A percentile compares a stretch with the other conserved stretches of the same genome.
phyloP scores from a whole-genome alignment of 768 basidiomycete genomes.

The Dioszegia aurantiaca region DNA sequence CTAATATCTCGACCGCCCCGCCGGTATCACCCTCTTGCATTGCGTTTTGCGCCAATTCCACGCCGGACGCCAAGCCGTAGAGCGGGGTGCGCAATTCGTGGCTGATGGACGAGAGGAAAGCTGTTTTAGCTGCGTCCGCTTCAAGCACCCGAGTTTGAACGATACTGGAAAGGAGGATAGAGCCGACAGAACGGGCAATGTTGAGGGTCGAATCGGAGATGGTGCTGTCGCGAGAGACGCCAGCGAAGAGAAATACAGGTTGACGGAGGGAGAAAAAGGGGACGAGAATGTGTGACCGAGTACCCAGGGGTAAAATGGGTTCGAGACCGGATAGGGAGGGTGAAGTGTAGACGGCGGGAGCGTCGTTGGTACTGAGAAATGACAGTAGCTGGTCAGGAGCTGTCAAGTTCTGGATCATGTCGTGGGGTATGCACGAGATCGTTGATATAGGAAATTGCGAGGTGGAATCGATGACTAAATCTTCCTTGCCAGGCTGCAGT shows the following conservation, averaged over 20 bases:
- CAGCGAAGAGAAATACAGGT: slow-evolving; percentile 28
- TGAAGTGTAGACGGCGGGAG: slow-evolving; percentile 6
- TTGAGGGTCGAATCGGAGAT: slow-evolving; percentile 18
- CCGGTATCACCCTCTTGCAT: slow-evolving; percentile 8
- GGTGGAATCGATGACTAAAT: background rate
- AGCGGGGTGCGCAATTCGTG: slow-evolving; percentile 47
- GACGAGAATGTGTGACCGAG: slow-evolving; percentile 20
- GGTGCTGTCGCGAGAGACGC: slow-evolving; percentile 9
- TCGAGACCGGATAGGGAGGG: slow-evolving; percentile 33
- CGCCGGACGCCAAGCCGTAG: slow-evolving; percentile 36
- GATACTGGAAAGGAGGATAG: slow-evolving; percentile 27
- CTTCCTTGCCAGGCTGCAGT: background rate
- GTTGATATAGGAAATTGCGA: background rate
- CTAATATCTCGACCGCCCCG: slow-evolving; percentile 11
- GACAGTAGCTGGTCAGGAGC: background rate
- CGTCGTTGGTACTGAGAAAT: background rate
- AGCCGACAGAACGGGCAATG: slow-evolving; percentile 29
- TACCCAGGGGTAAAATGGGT: slow-evolving; percentile 18
- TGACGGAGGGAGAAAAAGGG: slow-evolving; percentile 26
- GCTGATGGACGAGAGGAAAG: slow-evolving; percentile 41
- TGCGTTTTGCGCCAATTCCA: slow-evolving; percentile 24
- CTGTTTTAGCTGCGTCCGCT: slow-evolving; percentile 38
- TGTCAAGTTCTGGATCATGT: background rate
- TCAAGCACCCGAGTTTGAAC: slow-evolving; percentile 28
- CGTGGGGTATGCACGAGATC: background rate